Conservation (phyloP, 139 green algal genomes). For the Yamagishiella unicocca region DNA sequence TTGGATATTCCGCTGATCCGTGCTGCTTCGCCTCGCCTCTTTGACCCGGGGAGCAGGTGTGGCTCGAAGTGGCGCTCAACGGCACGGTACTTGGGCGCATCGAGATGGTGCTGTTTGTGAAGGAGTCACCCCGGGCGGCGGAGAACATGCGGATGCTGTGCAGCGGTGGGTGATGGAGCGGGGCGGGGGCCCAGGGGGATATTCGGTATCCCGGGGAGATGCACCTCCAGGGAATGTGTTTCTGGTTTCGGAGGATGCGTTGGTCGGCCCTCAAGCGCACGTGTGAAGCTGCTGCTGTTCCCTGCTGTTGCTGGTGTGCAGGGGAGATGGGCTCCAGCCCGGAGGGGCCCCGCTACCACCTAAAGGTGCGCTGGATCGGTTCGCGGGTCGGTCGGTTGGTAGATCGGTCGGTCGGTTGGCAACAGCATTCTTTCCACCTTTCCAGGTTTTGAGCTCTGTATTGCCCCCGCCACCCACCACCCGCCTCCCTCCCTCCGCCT, state of each 20-base stretch:
- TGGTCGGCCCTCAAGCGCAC: too few relatives aligned
- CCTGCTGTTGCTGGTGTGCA: neutral
- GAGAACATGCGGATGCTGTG: constrained; percentile 80
- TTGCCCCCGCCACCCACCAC: too few relatives aligned
- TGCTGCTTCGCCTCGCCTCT: neutral
- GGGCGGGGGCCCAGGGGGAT: neutral
- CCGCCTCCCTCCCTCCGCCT: too few relatives aligned
- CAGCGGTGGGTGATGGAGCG: constrained; percentile 47
- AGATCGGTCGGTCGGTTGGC: too few relatives aligned
- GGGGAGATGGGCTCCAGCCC: neutral
- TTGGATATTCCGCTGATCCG: neutral
- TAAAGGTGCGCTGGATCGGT: constrained; percentile 37
- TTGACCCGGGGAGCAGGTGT: constrained; percentile 31
- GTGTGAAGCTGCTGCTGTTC: neutral
- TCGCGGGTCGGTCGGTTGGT: too few relatives aligned
- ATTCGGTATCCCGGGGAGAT: neutral
- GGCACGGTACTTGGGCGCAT: constrained; percentile 61
- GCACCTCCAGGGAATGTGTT: neutral
- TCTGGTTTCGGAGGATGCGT: neutral
- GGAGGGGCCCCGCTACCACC: neutral
- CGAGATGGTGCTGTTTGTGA: constrained; percentile 67
- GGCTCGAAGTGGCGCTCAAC: constrained; percentile 68
- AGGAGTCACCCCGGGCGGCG: constrained; percentile 54
- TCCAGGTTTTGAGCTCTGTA: too few relatives aligned
- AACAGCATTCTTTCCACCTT: too few relatives aligned